phyloP scores from a whole-genome alignment of 2,329 filamentous ascomycete genomes.

The Cladosporium sp. region DNA sequence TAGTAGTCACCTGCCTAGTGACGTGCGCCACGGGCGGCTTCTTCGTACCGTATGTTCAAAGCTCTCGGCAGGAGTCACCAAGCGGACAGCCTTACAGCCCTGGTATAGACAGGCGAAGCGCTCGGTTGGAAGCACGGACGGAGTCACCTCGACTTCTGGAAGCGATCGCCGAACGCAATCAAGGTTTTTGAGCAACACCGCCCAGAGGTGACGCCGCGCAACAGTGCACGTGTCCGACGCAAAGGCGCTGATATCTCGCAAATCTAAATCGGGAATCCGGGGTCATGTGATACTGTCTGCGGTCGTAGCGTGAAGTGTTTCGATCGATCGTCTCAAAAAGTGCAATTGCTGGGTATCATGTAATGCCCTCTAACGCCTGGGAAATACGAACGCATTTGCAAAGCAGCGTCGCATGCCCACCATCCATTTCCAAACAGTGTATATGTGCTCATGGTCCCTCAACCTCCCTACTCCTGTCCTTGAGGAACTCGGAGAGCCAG shows the following conservation, averaged over 20 bases:
- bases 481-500: slow-evolving; percentile 47
- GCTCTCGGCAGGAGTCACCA: neutral
- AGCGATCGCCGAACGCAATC: neutral
- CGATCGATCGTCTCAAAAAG: neutral
- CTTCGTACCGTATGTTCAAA: neutral
- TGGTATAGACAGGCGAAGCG: neutral
- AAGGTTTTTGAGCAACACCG: too few relatives aligned
- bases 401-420: neutral
- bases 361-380: slow-evolving; percentile 7
- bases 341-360: slow-evolving; percentile 8
- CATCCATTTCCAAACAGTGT: neutral
- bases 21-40: neutral
- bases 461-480: slow-evolving; percentile 44
- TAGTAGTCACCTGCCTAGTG: neutral
- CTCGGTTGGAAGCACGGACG: neutral
- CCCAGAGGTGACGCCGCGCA: neutral
- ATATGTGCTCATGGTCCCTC: slow-evolving; percentile 32
- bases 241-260: neutral
- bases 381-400: neutral
- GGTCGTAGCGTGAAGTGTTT: neutral
- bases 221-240: neutral
- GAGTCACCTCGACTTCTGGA: neutral
- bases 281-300: neutral
- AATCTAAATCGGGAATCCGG: neutral
- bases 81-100: neutral